These are phyloP conservation scores for Rugonectria rugulosa DNA, from an alignment of 2,329 filamentous ascomycete genomes.

Conservation along the genomic window DNA sequence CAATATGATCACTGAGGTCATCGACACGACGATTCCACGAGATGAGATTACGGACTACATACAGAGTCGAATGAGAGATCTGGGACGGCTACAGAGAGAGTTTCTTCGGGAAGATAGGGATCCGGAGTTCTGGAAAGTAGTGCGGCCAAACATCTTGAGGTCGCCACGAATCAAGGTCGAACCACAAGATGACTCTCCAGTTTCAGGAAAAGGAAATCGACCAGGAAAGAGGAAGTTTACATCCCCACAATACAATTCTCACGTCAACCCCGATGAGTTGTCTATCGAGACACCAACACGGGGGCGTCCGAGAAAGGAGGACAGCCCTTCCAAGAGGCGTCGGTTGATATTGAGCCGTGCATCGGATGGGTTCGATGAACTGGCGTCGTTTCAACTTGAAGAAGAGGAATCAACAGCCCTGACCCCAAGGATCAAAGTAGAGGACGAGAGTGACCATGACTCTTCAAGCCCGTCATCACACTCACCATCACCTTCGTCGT, in stretches of 20 bases:
- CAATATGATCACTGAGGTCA: slow-evolving; percentile 48
- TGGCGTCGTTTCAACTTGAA: slow-evolving; percentile 2
- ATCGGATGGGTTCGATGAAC: slow-evolving; percentile 16
- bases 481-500: not conserved
- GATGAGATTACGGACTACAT: slow-evolving; percentile 46
- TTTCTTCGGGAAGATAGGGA: slow-evolving; percentile 41
- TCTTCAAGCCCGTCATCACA: not conserved
- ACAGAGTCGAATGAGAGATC: slow-evolving; percentile 44
- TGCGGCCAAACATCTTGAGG: slow-evolving; percentile 31
- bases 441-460: not conserved
- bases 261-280: slow-evolving; percentile 25
- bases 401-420: not conserved
- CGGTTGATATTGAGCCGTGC: slow-evolving; percentile 10
- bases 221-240: no score
- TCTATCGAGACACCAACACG: slow-evolving; percentile 7
- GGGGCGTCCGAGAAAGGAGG: slow-evolving; percentile 16
- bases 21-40: slow-evolving; percentile 42
- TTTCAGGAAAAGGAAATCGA: slow-evolving; percentile 2
- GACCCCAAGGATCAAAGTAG: not conserved
- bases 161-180: slow-evolving; percentile 32
- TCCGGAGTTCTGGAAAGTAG: slow-evolving; percentile 42
- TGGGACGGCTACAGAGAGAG: slow-evolving; percentile 48
- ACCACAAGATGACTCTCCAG: slow-evolving; percentile 20
- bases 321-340: slow-evolving; percentile 21
- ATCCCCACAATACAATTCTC: no score